These are phyloP conservation scores for Suillus tomentosus DNA, from an alignment of 768 basidiomycete species.

Conservation along the genomic window DNA sequence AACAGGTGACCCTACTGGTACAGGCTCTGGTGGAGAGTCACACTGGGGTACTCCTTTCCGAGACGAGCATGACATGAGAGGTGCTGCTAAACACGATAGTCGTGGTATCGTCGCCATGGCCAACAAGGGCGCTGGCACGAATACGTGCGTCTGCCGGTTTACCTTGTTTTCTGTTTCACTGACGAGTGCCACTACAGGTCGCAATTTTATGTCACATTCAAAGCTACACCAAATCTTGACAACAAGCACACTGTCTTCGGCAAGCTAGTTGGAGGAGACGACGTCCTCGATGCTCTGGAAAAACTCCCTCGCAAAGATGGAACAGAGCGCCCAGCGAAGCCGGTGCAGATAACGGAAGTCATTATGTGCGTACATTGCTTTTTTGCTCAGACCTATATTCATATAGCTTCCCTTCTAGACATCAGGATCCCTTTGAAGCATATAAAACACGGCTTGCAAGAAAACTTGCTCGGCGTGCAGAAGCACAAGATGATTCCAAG, in stretches of 20 bases:
- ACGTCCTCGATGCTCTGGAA: slow-evolving; percentile 84
- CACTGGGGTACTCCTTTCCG: slow-evolving; percentile 96
- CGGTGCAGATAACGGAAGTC: slow-evolving; percentile 82
- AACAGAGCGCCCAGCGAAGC: slow-evolving; percentile 84
- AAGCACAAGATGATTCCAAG: slow-evolving; percentile 33
- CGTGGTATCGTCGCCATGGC: slow-evolving; percentile 94
- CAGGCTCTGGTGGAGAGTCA: slow-evolving; percentile 89
- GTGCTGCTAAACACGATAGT: slow-evolving; percentile 83
- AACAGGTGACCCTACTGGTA: slow-evolving; percentile 97
- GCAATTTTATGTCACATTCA: slow-evolving; percentile 94
- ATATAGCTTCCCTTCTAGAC: slow-evolving; percentile 43
- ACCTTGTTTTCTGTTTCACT: neutral
- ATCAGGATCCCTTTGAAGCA: slow-evolving; percentile 94
- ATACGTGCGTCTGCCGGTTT: slow-evolving; percentile 54
- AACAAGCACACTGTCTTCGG: slow-evolving; percentile 97
- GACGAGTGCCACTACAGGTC: slow-evolving; percentile 50
- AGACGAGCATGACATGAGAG: slow-evolving; percentile 88
- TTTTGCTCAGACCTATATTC: slow-evolving; percentile 1
- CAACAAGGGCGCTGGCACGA: slow-evolving; percentile 89
- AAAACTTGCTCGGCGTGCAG: slow-evolving; percentile 56
- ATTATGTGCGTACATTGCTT: slow-evolving; percentile 63
- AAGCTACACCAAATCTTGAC: slow-evolving; percentile 79
- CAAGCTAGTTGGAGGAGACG: slow-evolving; percentile 94
- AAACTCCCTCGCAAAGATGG: slow-evolving; percentile 78
- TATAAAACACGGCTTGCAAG: slow-evolving; percentile 85